Evolutionary conservation across 768 basidiomycete species (phyloP).

Genomic region (Leccinellum albellum): DNA sequence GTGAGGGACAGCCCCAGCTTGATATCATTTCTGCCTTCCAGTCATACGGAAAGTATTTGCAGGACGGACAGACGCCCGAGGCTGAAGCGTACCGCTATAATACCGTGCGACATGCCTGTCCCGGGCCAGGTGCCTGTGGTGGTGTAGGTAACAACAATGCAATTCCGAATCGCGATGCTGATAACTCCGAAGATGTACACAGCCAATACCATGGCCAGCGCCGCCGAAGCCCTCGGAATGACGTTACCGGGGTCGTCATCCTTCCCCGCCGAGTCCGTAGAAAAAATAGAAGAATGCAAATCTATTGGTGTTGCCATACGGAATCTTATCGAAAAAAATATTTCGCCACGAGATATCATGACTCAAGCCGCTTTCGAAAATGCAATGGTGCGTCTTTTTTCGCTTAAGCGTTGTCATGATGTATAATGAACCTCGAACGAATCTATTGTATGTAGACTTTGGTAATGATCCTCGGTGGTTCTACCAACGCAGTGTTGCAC

Average conservation of each 20-base stretch:
- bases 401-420: slow-evolving; percentile 6
- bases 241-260: slow-evolving; percentile 94
- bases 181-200: slow-evolving; percentile 78
- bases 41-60: slow-evolving; percentile 91
- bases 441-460: slow-evolving; percentile 55
- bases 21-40: slow-evolving; percentile 99
- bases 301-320: slow-evolving; percentile 79
- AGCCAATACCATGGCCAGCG: slow-evolving; percentile 97
- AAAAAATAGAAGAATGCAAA: slow-evolving; percentile 84
- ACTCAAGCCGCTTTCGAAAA: slow-evolving; percentile 95
- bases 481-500: slow-evolving; percentile 96
- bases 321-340: slow-evolving; percentile 85
- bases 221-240: slow-evolving; percentile 95
- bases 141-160: slow-evolving; percentile 59
- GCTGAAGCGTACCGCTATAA: slow-evolving; percentile 84
- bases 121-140: slow-evolving; percentile 97
- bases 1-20: slow-evolving; percentile 80
- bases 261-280: slow-evolving; percentile 88
- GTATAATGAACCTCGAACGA: slow-evolving; percentile 1
- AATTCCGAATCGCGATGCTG: slow-evolving; percentile 1
- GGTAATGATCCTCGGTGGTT: slow-evolving; percentile 96
- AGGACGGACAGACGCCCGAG: slow-evolving; percentile 76
- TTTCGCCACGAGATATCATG: slow-evolving; percentile 95
- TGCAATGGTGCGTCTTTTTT: slow-evolving; percentile 67
- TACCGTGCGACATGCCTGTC: slow-evolving; percentile 89